Percentiles rank a stretch among this genome's conserved stretches.
Conservation (phyloP, 148 eudicot species). For the Bassia scoparia region DNA sequence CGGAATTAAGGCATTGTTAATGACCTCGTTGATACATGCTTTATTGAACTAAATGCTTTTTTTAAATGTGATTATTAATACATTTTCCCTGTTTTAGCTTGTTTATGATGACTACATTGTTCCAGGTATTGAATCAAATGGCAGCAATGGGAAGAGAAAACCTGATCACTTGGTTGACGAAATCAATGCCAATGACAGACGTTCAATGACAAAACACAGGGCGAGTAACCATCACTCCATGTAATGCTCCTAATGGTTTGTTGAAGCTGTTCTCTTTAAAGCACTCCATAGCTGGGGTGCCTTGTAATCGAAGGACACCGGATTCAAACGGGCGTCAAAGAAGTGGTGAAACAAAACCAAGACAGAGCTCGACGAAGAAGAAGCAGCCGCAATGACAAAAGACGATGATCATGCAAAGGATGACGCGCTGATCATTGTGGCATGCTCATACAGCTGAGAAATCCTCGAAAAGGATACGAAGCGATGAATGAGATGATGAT, state of each 20-base stretch:
- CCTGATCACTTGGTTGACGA: constrained; percentile 18
- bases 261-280: constrained; percentile 20
- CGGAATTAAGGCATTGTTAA: too few relatives aligned
- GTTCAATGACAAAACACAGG: constrained; percentile 1
- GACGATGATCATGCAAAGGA: background rate
- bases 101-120: background rate
- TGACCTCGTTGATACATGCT: too few relatives aligned
- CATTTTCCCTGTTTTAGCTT: background rate
- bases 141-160: constrained; percentile 26
- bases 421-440: constrained; percentile 9
- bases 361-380: background rate
- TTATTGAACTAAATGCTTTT: too few relatives aligned
- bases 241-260: constrained; percentile 5
- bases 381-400: background rate
- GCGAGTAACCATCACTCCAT: background rate
- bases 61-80: too few relatives aligned
- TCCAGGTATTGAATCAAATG: constrained; percentile 24
- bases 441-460: constrained; percentile 28
- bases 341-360: constrained; percentile 23
- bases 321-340: constrained; percentile 27
- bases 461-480: constrained; percentile 12
- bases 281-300: constrained; percentile 4
- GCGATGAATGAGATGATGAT: constrained; percentile 27
- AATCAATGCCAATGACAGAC: constrained; percentile 24
- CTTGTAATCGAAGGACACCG: constrained; percentile 23